Percentiles rank a stretch among this genome's conserved stretches.
Evolutionary conservation across 371 early-diverging fungal species (phyloP).

Genomic region (Mucor plumbeus): DNA sequence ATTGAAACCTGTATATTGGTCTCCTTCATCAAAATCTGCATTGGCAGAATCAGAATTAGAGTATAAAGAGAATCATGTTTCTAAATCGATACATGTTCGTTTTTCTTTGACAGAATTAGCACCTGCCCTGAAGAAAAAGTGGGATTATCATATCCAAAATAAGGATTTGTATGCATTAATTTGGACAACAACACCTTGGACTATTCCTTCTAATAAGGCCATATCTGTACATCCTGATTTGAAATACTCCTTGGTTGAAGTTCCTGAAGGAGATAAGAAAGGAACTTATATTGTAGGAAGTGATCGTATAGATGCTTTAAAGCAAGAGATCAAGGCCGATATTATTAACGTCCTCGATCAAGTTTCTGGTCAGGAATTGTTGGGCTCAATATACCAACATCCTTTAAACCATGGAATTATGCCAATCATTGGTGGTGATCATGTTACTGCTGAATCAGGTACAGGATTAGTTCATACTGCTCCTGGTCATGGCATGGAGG

Average conservation of each 20-base stretch:
- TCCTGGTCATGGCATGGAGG: conserved; percentile 96
- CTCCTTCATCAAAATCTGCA: conserved; percentile 90
- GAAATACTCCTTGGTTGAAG: conserved; percentile 67
- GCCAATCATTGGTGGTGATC: conserved; percentile 70
- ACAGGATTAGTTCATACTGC: conserved; percentile 95
- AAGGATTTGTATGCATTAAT: conserved; percentile 63
- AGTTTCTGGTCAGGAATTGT: conserved; percentile 61
- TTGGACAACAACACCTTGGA: conserved; percentile 99
- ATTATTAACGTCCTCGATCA: conserved; percentile 27
- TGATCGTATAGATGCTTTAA: conserved; percentile 49
- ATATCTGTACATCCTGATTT: conserved; percentile 80
- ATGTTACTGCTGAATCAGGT: conserved; percentile 86
- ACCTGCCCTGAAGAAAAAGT: conserved; percentile 25
- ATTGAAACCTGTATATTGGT: conserved; percentile 91
- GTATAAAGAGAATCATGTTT: conserved; percentile 84
- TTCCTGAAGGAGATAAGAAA: conserved; percentile 23
- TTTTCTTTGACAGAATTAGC: conserved; percentile 52
- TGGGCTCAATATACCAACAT: conserved; percentile 74
- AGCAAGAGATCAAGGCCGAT: conserved; percentile 22
- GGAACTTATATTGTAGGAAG: conserved; percentile 55
- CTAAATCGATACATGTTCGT: conserved; percentile 77
- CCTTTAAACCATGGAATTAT: conserved; percentile 57
- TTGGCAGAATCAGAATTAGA: conserved; percentile 94
- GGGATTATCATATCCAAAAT: conserved; percentile 17
- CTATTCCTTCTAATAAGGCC: conserved; percentile 89